Percentiles rank a stretch among this genome's conserved stretches.
phyloP scores from a whole-genome alignment of 2,329 filamentous ascomycete species.

The Microascus cirrosus region DNA sequence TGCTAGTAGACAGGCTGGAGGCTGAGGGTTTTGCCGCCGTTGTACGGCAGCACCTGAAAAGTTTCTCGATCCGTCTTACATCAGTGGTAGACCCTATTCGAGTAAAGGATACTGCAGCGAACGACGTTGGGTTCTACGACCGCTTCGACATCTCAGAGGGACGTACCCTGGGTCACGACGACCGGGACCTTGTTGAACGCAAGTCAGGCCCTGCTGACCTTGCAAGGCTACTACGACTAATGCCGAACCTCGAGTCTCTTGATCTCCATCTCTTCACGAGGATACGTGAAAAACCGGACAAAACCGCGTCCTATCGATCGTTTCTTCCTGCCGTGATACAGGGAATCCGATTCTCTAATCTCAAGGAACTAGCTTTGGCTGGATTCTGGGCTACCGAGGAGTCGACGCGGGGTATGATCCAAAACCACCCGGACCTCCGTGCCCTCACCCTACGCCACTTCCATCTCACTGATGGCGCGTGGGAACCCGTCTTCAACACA shows the following conservation, averaged over 20 bases:
- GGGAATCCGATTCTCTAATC: not conserved
- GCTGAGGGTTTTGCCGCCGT: not conserved
- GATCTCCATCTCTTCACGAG: not conserved
- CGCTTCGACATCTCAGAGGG: not conserved
- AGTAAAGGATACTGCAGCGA: not conserved
- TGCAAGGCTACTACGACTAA: not conserved
- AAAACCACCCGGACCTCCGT: not conserved
- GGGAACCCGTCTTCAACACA: not conserved
- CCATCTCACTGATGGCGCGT: not conserved
- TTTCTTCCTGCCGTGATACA: not conserved
- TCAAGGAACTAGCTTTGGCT: not conserved
- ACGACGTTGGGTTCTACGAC: not conserved
- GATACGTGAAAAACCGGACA: not conserved
- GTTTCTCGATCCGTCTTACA: not conserved
- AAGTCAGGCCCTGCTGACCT: not conserved
- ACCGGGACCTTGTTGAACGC: not conserved
- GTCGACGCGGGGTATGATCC: not conserved
- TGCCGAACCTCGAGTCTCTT: not conserved
- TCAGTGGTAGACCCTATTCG: not conserved
- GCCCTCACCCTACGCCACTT: not conserved
- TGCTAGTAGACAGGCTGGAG: not conserved
- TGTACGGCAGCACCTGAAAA: not conserved
- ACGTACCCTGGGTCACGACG: not conserved
- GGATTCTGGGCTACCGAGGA: not conserved
- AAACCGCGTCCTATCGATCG: not conserved